Base-by-base conservation (phyloP, 1,139 yeast genomes). In the Entelexis sorbosivorans region DNA sequence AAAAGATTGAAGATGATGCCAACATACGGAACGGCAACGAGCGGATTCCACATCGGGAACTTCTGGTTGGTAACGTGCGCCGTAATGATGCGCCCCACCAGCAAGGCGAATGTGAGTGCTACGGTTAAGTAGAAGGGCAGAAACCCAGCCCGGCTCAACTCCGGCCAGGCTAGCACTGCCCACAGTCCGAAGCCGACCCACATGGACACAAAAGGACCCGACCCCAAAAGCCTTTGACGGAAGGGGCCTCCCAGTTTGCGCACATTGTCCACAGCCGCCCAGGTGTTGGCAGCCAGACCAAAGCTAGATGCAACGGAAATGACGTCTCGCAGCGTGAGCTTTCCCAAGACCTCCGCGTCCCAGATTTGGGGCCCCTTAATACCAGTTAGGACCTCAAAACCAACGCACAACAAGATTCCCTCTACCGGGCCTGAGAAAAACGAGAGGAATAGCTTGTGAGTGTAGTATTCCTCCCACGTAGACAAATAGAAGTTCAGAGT, bases 381-480 rank as follows among this genome's bases (percentile, higher is more conserved):
- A 4, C 88, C 95, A 1, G 95, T 82, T 17, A 77, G 46, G 6
- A 78, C 54, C 62, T 77, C 85, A 6, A 50, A 14, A 19, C 79
- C 69, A 0, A 61, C 66, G 38, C 78, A 66, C 48, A 88, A 74
- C 58, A 87, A 66, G 38, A 89, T 85, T 5, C 97, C 97, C 67
- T 89, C 97, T 2, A 89, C 97, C 0, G 97, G 97, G 1, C 97
- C 97, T 20, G 93, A 83, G 62, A 87, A 82, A 56, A 77, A 78
- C 42, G 93, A 81, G 51, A 89, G 72, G 65, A 75, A 89, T 56
- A 89, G 72, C 33, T 82, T 82, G 60, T 88, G 95, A 1, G 97
- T 89, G 63, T 88, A 93, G 65, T 78, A 89, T 64, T 88, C 96
- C 69, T 89, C 97, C 97, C 97, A 89, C 0, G 97, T 89, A 45